Base-by-base conservation (phyloP, 2,329 filamentous ascomycete species). In the Elsinoe ampelina region DNA sequence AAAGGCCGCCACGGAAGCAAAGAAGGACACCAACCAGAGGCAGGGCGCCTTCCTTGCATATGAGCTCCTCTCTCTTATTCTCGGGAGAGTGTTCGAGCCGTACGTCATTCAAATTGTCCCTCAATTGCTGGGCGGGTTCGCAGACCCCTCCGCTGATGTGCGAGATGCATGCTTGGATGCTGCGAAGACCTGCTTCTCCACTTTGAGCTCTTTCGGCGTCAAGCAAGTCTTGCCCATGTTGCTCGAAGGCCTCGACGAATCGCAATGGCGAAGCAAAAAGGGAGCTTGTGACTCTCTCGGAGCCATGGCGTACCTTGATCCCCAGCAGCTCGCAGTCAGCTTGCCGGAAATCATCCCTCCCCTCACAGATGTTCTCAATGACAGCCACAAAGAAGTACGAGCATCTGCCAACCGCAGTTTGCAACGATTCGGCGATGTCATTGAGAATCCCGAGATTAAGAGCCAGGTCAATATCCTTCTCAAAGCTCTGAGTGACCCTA, bases 251-350 rank as follows among this genome's bases (percentile, higher is more conserved):
- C 81, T 98, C 8, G 91, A 97, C 61, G 93, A 98, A 62, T 83
- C 88, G 55, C 92, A 97, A 70, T 98, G 93, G 93, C 86, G 93
- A 66, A 97, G 90, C 74, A 97, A 98, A 73, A 95, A 95, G 75
- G 93, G 95, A 64, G 93, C 93, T 55, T 98, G 93, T 68, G 93
- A 98, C 68, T 84, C 95, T 22, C 80, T 98, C 12, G 93, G 93
- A 69, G 93, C 93, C 61, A 98, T 98, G 93, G 95, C 93, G 4
- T 98, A 98, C 69, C 81, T 98, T 32, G 93, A 97, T 69, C 92
- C 95, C 6, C 87, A 96, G 62, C 93, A 98, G 70, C 80, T 98
- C 15, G 90, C 93, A 1, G 80, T 86, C 63, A 97, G 91, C 69
- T 75, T 98, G 65, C 93, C 93, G 1, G 91, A 95, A 57, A 98